Base-by-base conservation (phyloP, 2,329 filamentous ascomycete genomes). In the Aspergillus sp. region DNA sequence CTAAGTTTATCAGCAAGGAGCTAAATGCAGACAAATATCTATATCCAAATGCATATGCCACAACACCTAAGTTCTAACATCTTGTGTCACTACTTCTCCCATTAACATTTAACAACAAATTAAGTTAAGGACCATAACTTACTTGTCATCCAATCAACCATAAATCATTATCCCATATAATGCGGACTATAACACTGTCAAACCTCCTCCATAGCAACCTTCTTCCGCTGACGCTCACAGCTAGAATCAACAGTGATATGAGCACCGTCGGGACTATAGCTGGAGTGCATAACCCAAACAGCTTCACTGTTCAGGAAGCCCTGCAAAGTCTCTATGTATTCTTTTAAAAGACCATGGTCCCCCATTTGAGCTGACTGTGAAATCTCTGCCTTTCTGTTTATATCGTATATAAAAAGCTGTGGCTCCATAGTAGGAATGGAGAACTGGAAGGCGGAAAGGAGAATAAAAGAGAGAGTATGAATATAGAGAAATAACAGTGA, bases 161-260 rank as follows among this genome's bases (percentile, higher is more conserved):
- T 19, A 19, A 19, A 19, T 19, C 19, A 19, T 19, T 19, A 19
- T 19, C 19, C 19, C 2, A 2, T 19, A 19, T 19, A 19, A 19
- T 19, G 19, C 19, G 19, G 19, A 19, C 19, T 19, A 19, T 19
- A 19, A 19, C 19, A 19, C 19, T 19, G 19, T 19, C 19, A 19
- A 19, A 2, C 19, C 2, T 19, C 19, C 19, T 19, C 19, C 19
- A 19, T 19, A 19, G 1, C 19, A 19, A 19, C 19, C 2, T 2
- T 19, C 19, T 19, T 19, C 19, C 19, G 2, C 19, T 19, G 19
- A 19, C 19, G 19, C 32, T 10, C 34, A 36, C 19, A 9, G 19
- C 39, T 29, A 9, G 44, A 46, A 39, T 42, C 44, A 30, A 42
- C 42, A 19, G 44, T 46, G 19, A 46, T 41, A 46, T 46, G 38